phyloP scores from a whole-genome alignment of 164 flowering plant genomes.

The Taxillus chinensis region DNA sequence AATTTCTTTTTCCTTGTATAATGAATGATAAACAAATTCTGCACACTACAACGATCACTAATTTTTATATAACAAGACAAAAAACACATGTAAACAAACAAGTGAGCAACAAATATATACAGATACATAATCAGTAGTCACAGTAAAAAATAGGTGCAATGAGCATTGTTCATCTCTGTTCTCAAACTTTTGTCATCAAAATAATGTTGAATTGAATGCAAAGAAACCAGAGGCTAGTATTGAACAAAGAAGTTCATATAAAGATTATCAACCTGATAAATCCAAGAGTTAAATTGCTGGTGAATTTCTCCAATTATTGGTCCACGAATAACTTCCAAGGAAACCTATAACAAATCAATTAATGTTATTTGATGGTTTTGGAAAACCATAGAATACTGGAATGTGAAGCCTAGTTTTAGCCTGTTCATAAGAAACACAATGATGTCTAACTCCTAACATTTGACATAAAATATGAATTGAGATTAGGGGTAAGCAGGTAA shows the following conservation, averaged over 20 bases:
- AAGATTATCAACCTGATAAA: conserved; percentile 52
- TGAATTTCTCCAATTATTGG: conserved; percentile 70
- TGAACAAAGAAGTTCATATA: neutral
- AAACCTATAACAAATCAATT: conserved; percentile 32
- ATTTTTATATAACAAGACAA: too few species aligned
- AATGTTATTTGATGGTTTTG: neutral
- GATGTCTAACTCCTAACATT: too few species aligned
- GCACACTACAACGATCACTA: too few species aligned
- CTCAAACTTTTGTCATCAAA: neutral
- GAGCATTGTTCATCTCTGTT: neutral
- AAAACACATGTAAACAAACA: neutral
- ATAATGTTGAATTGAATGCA: too few species aligned
- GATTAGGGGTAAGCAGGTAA: too few species aligned
- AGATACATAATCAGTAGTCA: too few species aligned
- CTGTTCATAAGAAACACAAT: too few species aligned
- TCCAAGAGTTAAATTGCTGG: conserved; percentile 77
- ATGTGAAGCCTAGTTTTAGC: too few species aligned
- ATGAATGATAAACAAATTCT: too few species aligned
- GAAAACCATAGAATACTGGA: neutral
- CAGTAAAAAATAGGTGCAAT: too few species aligned
- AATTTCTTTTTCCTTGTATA: too few species aligned
- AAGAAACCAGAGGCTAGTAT: neutral
- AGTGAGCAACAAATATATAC: neutral
- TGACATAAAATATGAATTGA: too few species aligned
- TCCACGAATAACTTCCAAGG: conserved; percentile 54